Conservation (phyloP, 495 filamentous ascomycete genomes). For the Trichocladium antarcticum region DNA sequence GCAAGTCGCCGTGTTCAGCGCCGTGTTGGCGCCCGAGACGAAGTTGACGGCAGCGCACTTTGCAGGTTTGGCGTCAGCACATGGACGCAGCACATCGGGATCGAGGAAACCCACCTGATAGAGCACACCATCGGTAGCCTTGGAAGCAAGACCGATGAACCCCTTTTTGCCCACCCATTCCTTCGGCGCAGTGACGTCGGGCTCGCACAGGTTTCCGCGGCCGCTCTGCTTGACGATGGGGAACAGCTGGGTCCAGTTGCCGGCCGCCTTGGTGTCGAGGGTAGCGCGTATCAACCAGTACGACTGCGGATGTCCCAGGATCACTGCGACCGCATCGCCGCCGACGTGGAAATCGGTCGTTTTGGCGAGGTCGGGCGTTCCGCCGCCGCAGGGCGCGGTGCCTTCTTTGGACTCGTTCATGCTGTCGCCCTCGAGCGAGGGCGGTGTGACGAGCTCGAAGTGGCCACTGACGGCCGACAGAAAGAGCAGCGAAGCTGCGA, state of each 20-base stretch:
- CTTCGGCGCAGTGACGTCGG: constrained; percentile 28
- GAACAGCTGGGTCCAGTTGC: constrained; percentile 41
- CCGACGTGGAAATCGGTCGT: constrained; percentile 42
- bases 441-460: constrained; percentile 37
- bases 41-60: constrained; percentile 45
- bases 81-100: no score
- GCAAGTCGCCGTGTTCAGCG: constrained; percentile 22
- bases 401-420: constrained; percentile 34
- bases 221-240: constrained; percentile 38
- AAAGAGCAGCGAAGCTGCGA: constrained; percentile 24
- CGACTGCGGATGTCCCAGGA: constrained; percentile 34
- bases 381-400: constrained; percentile 39
- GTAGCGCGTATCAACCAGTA: constrained; percentile 44
- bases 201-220: constrained; percentile 36
- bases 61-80: background rate
- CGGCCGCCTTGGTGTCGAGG: constrained; percentile 29
- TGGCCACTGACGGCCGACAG: constrained; percentile 32
- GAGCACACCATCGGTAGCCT: constrained; percentile 38
- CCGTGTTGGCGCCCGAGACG: constrained; percentile 28
- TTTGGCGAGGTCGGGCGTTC: constrained; percentile 27
- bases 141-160: constrained; percentile 33
- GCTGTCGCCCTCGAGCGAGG: constrained; percentile 29
- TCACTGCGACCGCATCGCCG: constrained; percentile 33
- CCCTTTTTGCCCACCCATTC: constrained; percentile 41
- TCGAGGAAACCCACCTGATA: constrained; percentile 35